phyloP scores from a whole-genome alignment of 257 asterid species.

The Jacaranda copaia region DNA sequence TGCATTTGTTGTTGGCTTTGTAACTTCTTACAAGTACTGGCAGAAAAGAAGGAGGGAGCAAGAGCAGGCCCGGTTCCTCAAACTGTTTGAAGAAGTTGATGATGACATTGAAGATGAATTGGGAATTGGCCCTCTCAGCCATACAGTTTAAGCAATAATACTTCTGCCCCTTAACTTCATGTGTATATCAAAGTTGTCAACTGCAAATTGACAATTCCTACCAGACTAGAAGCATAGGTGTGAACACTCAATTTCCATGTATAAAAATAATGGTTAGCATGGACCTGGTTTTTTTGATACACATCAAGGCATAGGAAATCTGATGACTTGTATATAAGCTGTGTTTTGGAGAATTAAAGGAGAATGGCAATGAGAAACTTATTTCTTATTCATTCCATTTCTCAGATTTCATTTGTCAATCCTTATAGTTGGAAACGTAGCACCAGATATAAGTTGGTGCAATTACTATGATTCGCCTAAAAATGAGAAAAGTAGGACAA shows the following conservation, averaged over 20 bases:
- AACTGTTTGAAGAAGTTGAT: slow-evolving; percentile 62
- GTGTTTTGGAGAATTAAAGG: not conserved
- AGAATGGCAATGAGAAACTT: not conserved
- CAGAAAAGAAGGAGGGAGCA: slow-evolving; percentile 63
- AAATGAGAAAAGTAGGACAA: no score
- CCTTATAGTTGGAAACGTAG: not conserved
- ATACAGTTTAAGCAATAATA: slow-evolving; percentile 34
- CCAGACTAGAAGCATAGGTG: not conserved
- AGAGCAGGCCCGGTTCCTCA: slow-evolving; percentile 75
- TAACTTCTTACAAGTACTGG: slow-evolving; percentile 55
- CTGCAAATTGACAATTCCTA: not conserved
- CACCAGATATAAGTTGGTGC: no score
- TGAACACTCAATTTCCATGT: not conserved
- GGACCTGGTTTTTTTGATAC: not conserved
- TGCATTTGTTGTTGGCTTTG: slow-evolving; percentile 42
- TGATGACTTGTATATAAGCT: slow-evolving; percentile 24
- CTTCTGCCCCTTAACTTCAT: not conserved
- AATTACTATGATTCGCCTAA: no score
- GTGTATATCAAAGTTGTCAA: not conserved
- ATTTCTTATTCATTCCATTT: not conserved
- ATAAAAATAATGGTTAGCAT: not conserved
- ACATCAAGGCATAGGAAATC: not conserved
- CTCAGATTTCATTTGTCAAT: not conserved
- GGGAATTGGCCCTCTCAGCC: slow-evolving; percentile 57
- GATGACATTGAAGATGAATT: slow-evolving; percentile 64